phyloP scores from a whole-genome alignment of 768 basidiomycete genomes.

The Amanita pallidorosea region DNA sequence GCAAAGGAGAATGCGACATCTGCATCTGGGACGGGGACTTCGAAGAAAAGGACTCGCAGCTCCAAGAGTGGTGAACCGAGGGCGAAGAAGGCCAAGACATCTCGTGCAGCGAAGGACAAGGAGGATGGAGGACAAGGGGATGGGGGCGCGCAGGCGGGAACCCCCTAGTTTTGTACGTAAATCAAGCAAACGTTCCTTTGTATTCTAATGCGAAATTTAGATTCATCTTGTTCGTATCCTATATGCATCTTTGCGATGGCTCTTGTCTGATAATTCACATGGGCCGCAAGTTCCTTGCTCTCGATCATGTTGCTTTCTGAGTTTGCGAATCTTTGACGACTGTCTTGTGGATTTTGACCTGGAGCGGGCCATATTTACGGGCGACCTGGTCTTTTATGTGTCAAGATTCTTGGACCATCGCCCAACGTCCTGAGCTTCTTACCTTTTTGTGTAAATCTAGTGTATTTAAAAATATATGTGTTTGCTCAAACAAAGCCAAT shows the following conservation, averaged over 20 bases:
- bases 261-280: too few relatives aligned
- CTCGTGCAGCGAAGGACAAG: constrained; percentile 10
- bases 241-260: neutral
- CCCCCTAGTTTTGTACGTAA: neutral
- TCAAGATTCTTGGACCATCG: neutral
- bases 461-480: neutral
- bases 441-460: neutral
- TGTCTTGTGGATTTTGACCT: neutral
- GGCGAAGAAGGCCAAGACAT: constrained; percentile 19
- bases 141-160: neutral
- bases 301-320: neutral
- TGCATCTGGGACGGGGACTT: constrained; percentile 9
- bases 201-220: neutral
- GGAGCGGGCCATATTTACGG: neutral
- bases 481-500: neutral
- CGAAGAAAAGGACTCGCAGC: constrained; percentile 17
- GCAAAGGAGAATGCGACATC: constrained; percentile 1
- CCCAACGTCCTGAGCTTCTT: neutral
- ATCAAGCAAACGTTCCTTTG: neutral
- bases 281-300: neutral
- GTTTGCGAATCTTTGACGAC: neutral
- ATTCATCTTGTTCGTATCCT: neutral
- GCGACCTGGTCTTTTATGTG: neutral
- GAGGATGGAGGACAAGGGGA: constrained; percentile 9
- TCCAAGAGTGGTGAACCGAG: constrained; percentile 20